Evolutionary conservation across 305 asterid genomes (phyloP).

Genomic region (Vinca major): DNA sequence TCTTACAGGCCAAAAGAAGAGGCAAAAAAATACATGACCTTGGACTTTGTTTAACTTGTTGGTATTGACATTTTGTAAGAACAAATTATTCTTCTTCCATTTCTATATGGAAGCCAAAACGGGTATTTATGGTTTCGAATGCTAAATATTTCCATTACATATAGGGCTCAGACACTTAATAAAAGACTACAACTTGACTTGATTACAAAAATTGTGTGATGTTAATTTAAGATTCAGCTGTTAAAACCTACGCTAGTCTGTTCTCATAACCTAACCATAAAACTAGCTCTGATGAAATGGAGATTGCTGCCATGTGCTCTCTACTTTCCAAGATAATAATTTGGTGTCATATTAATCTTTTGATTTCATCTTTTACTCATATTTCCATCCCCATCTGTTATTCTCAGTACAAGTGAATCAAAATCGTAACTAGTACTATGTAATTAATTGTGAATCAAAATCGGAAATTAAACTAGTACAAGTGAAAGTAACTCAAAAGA

Average conservation of each 20-base stretch:
- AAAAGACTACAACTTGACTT: background rate
- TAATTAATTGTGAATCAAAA: too few relatives aligned
- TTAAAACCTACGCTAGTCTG: background rate
- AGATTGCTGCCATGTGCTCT: background rate
- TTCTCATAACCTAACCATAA: background rate
- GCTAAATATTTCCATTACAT: background rate
- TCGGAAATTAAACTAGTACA: too few relatives aligned
- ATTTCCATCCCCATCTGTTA: too few relatives aligned
- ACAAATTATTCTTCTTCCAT: background rate
- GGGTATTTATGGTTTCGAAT: background rate
- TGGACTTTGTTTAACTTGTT: background rate
- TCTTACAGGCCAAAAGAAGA: background rate
- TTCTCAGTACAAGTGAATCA: too few relatives aligned
- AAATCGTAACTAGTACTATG: too few relatives aligned
- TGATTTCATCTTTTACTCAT: too few relatives aligned
- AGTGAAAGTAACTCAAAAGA: too few relatives aligned
- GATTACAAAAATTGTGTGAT: background rate
- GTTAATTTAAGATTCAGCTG: background rate
- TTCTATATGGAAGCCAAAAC: background rate
- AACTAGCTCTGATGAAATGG: background rate
- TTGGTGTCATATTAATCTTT: too few relatives aligned
- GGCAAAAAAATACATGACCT: too few relatives aligned
- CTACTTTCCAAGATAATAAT: too few relatives aligned
- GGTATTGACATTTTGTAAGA: background rate
- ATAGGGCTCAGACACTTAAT: background rate